Evolutionary conservation across 768 basidiomycete genomes (phyloP).

Genomic region (Hydnomerulius pinastri): DNA sequence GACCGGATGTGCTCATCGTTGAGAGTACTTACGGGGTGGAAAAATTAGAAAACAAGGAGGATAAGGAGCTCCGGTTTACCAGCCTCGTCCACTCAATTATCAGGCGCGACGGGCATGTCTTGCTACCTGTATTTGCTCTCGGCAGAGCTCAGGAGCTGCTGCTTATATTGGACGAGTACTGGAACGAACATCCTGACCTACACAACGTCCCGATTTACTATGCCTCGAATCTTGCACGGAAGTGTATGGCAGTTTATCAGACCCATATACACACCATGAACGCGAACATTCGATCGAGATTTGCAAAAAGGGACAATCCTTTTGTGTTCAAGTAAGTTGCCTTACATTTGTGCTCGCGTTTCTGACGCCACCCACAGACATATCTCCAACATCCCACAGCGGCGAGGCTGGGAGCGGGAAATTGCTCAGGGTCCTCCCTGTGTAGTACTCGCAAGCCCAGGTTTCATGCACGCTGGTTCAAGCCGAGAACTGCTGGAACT

Average conservation of each 20-base stretch:
- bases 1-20: constrained; percentile 92
- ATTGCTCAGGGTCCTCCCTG: constrained; percentile 92
- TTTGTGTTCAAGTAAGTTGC: constrained; percentile 91
- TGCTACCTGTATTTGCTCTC: constrained; percentile 93
- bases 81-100: constrained; percentile 90
- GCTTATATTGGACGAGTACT: constrained; percentile 93
- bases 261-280: constrained; percentile 98
- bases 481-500: constrained; percentile 92
- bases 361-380: constrained; percentile 45
- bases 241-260: constrained; percentile 98
- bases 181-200: constrained; percentile 90
- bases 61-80: constrained; percentile 90
- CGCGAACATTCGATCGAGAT: constrained; percentile 82
- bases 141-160: constrained; percentile 94
- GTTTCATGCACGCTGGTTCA: constrained; percentile 87
- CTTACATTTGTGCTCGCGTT: constrained; percentile 1
- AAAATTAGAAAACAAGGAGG: constrained; percentile 79
- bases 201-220: constrained; percentile 94
- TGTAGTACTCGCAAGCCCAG: constrained; percentile 93
- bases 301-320: constrained; percentile 93
- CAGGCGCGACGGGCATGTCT: constrained; percentile 85
- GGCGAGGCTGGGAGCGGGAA: constrained; percentile 80
- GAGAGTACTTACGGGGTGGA: constrained; percentile 98
- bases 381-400: constrained; percentile 75
- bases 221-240: constrained; percentile 88